Evolutionary conservation across 371 early-diverging fungal species (phyloP), one percentile per base, ranked within the genome.

Genomic region (Mucor circinelloides): DNA sequence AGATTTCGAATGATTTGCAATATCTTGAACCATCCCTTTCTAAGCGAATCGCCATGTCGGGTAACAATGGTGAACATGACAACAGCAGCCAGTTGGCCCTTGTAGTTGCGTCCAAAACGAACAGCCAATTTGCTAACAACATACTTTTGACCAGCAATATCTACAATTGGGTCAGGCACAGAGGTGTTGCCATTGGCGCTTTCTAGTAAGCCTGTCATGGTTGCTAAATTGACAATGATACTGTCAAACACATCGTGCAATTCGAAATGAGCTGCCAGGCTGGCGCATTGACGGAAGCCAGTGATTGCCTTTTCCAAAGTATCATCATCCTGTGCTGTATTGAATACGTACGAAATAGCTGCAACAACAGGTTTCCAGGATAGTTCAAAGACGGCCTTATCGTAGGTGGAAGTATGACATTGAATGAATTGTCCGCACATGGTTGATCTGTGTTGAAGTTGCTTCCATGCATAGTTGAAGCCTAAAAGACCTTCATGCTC

Each of bases 391-490:
- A 92, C 81, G 63, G 92, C 89, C 57, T 77, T 85, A 62, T 93
- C 90, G 61, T 87, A 93, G 25, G 72, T 73, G 2, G 85, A 71
- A 5, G 87, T 87, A 34, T 80, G 76, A 38, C 81, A 85, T 6
- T 78, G 67, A 15, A 84, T 71, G 30, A 90, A 78, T 0, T 72
- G 72, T 6, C 88, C 89, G 13, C 85, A 68, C 0, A 68, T 60
- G 0, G 83, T 78, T 0, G 91, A 78, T 48, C 87, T 80, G 3
- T 76, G 82, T 60, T 93, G 75, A n/a, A 95, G 74, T 63, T 95
- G 95, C 69, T 90, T 94, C 98, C 98, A 98, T 0, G 93, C 91
- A 73, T 95, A 96, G 60, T 93, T 93, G 75, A 97, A 97, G 17
- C 97, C 95, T n/a, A 95, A 85, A 12, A 90, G 92, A 1, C 97